Base-by-base conservation (phyloP, 1,139 yeast species). In the Geotrichum phurueaensis region DNA sequence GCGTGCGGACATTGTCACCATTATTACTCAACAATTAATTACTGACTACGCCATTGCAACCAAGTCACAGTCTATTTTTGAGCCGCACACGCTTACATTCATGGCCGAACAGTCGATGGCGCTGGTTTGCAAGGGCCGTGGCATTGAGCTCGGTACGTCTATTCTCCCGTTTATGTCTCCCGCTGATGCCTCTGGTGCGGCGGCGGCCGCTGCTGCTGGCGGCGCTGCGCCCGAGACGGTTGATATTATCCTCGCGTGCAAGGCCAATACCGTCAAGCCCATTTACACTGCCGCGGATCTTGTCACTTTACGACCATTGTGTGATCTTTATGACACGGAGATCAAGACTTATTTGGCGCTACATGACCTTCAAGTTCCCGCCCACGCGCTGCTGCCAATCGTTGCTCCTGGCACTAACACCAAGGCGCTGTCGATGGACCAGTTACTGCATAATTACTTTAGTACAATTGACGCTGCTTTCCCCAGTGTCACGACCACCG, bases 401-500 rank as follows among this genome's bases (percentile, higher is more conserved):
- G 25, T 31, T 53, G 33, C 27, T 2, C 18, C 39, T 23, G 33
- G 51, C 12, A 20, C 51, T 20, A 36, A 70, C 53, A 82, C 84
- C 23, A 88, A 84, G 71, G 82, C 85, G 66, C 84, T 87, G 79
- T 88, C 96, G 1, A 86, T 94, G 36, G 85, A 89, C 67, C 96
- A 89, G 68, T 78, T 94, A 56, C 85, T 92, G 1, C 78, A 84
- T 50, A 82, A 85, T 60, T 94, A 94, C 72, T 90, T 91, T 68
- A 79, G 77, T 47, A 81, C 81, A 51, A 83, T 92, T 45, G 97
- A 91, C 69, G 80, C 82, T 10, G 96, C 88, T 7, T 92, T 91
- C 69, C 90, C 97, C 0, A 90, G 96, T 58, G 90, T 95, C 3
- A 94, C 95, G 1, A 87, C 97, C 0, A 92, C 99, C 0, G 98